A percentile compares a stretch with the other conserved stretches of the same genome.
phyloP scores from a whole-genome alignment of 148 eudicot genomes.

The Chenopodium berlandieri region DNA sequence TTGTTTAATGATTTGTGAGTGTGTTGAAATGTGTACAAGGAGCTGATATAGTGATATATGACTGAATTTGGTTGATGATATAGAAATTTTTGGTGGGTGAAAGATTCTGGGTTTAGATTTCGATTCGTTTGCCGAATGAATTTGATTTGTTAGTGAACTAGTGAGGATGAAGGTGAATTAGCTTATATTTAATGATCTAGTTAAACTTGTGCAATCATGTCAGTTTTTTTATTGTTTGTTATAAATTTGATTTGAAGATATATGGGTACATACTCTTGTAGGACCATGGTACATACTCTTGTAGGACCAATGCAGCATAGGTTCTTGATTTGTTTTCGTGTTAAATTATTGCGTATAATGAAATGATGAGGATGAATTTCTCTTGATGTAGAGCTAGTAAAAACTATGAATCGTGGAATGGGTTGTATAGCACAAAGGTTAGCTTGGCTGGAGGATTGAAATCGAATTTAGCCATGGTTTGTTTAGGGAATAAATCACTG shows the following conservation, averaged over 20 bases:
- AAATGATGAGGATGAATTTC: conserved; percentile 14
- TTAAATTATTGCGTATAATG: not conserved
- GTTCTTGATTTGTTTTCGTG: not conserved
- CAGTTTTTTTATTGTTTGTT: conserved; percentile 1
- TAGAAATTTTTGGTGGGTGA: not conserved
- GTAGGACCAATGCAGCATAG: not conserved
- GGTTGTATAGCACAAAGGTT: conserved; percentile 37
- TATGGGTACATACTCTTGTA: not conserved
- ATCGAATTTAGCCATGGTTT: conserved; percentile 34
- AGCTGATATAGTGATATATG: conserved; percentile 1
- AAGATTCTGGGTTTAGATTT: conserved; percentile 4
- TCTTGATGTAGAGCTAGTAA: conserved; percentile 35
- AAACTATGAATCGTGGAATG: conserved; percentile 41
- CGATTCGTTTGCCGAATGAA: not conserved
- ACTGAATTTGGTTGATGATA: not conserved
- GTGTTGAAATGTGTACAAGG: not conserved
- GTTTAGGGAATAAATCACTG: conserved; percentile 35
- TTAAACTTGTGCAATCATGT: not conserved
- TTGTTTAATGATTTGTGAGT: not conserved
- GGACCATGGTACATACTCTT: not conserved
- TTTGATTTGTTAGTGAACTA: not conserved
- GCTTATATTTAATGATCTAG: conserved; percentile 8
- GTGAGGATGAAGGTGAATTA: conserved; percentile 2
- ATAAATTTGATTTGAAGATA: conserved; percentile 2
- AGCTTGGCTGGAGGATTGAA: conserved; percentile 36